phyloP scores from a whole-genome alignment of 2,329 filamentous ascomycete genomes.

The Alternaria triticina region DNA sequence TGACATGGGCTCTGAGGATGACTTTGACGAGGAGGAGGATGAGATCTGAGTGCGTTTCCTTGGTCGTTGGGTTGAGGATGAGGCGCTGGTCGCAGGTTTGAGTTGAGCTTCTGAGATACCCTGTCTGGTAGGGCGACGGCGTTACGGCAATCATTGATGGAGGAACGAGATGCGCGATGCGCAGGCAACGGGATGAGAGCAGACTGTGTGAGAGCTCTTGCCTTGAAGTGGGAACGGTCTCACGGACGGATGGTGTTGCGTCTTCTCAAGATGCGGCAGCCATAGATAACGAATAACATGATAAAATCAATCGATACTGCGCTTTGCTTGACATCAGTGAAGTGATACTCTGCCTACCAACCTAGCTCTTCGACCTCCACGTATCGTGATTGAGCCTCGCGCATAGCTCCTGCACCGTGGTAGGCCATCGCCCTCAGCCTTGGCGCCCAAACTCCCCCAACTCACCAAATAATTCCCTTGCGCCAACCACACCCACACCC shows the following conservation, averaged over 20 bases:
- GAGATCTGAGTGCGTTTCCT: conserved; percentile 67
- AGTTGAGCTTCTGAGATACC: conserved; percentile 7
- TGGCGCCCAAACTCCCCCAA: conserved; percentile 10
- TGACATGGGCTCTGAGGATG: conserved; percentile 94
- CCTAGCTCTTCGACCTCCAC: not conserved
- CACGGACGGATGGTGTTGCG: not conserved
- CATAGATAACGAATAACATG: not conserved
- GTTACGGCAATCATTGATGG: not conserved
- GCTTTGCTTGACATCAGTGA: not conserved
- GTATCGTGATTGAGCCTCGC: not conserved
- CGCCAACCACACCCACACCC: conserved; percentile 1
- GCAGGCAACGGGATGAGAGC: not conserved
- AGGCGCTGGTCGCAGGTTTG: conserved; percentile 2
- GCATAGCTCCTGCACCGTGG: not conserved
- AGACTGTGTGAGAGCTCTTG: not conserved
- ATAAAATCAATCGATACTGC: accelerated
- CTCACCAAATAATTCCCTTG: not conserved
- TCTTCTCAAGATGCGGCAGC: not conserved
- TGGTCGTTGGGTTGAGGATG: not conserved
- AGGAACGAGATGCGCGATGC: not conserved
- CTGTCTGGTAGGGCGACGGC: conserved; percentile 16
- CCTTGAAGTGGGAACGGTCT: not conserved
- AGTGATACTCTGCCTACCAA: not conserved
- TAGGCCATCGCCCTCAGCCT: conserved; percentile 2
- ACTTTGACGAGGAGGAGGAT: conserved; percentile 96